A percentile compares a stretch with the other conserved stretches of the same genome.
Conservation (phyloP, 805 yeast genomes). For the Kluyveromyces starmeri region DNA sequence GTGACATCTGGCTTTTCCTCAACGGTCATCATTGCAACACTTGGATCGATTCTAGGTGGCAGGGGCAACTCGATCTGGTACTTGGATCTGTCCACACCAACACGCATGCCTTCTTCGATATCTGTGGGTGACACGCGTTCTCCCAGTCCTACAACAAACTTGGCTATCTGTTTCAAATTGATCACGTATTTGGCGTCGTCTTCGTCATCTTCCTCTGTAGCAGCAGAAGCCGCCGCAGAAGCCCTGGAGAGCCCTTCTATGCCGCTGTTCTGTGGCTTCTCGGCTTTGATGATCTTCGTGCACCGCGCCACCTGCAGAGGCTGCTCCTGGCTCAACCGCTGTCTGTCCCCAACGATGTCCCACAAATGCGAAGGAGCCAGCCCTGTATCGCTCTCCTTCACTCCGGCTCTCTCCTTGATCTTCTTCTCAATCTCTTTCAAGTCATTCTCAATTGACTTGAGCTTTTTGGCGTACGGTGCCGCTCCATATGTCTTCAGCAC, state of each 20-base stretch:
- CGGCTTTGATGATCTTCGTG: conserved; percentile 86
- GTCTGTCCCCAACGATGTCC: conserved; percentile 96
- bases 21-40: conserved; percentile 99
- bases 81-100: conserved; percentile 95
- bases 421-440: conserved; percentile 73
- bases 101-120: conserved; percentile 99
- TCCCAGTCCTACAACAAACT: conserved; percentile 93
- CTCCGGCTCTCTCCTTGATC: conserved; percentile 90
- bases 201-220: conserved; percentile 49
- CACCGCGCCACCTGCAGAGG: conserved; percentile 98
- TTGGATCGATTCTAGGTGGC: conserved; percentile 96
- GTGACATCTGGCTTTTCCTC: conserved; percentile 99
- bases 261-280: conserved; percentile 24
- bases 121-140: conserved; percentile 97
- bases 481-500: conserved; percentile 95
- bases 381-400: conserved; percentile 96
- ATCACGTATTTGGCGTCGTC: conserved; percentile 89
- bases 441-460: conserved; percentile 81
- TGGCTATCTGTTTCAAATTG: conserved; percentile 95
- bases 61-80: conserved; percentile 94
- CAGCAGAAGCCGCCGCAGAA: conserved; percentile 6
- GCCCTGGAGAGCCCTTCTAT: conserved; percentile 10
- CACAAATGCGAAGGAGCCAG: conserved; percentile 91
- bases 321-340: conserved; percentile 85
- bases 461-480: conserved; percentile 82